A percentile compares a stretch with the other conserved stretches of the same genome.
phyloP scores from a whole-genome alignment of 345 rosid genomes.

The Pistacia integerrima region DNA sequence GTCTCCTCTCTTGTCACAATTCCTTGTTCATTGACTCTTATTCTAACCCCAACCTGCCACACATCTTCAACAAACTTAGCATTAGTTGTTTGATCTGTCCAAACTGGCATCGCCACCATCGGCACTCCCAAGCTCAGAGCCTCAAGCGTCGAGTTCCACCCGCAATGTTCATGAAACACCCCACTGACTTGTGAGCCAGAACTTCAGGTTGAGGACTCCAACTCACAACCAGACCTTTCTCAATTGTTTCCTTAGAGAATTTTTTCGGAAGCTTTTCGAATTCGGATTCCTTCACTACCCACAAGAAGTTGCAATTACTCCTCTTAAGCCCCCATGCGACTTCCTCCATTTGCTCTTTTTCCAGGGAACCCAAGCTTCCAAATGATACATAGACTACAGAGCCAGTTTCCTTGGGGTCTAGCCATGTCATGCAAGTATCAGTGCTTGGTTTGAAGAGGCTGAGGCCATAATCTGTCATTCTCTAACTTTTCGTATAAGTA shows the following conservation, averaged over 20 bases:
- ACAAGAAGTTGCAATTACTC: constrained; percentile 36
- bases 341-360: constrained; percentile 54
- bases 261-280: constrained; percentile 35
- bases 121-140: constrained; percentile 52
- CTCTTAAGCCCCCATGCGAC: constrained; percentile 44
- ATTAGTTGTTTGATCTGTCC: constrained; percentile 56
- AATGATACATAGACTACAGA: constrained; percentile 63
- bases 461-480: constrained; percentile 37
- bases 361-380: constrained; percentile 50
- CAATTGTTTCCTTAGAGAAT: constrained; percentile 31
- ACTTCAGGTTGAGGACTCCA: constrained; percentile 62
- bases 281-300: constrained; percentile 64
- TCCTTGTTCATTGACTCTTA: constrained; percentile 22
- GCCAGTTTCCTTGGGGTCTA: constrained; percentile 30
- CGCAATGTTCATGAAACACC: no score
- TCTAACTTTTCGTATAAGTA: constrained; percentile 31
- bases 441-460: constrained; percentile 33
- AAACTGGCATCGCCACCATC: constrained; percentile 66
- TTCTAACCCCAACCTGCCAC: constrained; percentile 31
- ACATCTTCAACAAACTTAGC: constrained; percentile 27
- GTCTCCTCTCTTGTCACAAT: constrained; percentile 26
- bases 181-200: constrained; percentile 37
- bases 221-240: constrained; percentile 42
- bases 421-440: constrained; percentile 43
- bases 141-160: constrained; percentile 65